Percentiles rank a stretch among this genome's conserved stretches.
Conservation (phyloP, 2,329 filamentous ascomycete species). For the Ascochyta viciae-villosae region DNA sequence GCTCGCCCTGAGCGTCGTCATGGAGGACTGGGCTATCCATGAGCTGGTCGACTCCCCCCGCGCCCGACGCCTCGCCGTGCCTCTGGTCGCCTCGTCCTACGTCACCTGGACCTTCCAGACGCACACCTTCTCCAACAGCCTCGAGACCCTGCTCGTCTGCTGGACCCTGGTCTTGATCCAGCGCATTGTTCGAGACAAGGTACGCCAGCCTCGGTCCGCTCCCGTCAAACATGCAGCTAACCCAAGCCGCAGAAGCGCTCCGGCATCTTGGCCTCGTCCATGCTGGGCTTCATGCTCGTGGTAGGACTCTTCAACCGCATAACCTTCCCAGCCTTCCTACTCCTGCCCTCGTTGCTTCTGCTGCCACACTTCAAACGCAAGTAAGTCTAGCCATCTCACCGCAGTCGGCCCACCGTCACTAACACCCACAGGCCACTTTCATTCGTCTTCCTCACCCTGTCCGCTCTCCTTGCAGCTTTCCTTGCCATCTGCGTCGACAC, state of each 20-base stretch:
- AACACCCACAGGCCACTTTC: constrained; percentile 57
- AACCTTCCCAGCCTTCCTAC: constrained; percentile 91
- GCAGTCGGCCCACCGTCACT: not conserved
- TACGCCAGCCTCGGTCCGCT: constrained; percentile 54
- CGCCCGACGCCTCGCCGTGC: constrained; percentile 73
- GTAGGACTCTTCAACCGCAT: constrained; percentile 96
- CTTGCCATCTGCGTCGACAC: constrained; percentile 85
- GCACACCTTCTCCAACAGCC: constrained; percentile 96
- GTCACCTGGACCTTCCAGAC: constrained; percentile 99
- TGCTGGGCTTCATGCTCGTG: constrained; percentile 81
- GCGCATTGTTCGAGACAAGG: constrained; percentile 80
- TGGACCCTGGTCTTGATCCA: constrained; percentile 94
- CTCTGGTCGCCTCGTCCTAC: constrained; percentile 93
- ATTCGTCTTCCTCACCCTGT: constrained; percentile 68
- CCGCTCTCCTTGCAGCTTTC: constrained; percentile 71
- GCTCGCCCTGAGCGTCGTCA: constrained; percentile 93
- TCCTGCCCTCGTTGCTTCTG: constrained; percentile 82
- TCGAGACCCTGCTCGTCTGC: constrained; percentile 89
- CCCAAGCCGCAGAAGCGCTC: constrained; percentile 67
- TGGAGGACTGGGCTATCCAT: constrained; percentile 97
- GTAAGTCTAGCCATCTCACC: constrained; percentile 58
- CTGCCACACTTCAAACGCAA: constrained; percentile 84
- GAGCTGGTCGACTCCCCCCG: constrained; percentile 82
- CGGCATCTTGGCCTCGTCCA: constrained; percentile 75
- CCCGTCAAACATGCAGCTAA: constrained; percentile 42